phyloP scores from a whole-genome alignment of 768 basidiomycete genomes.

The Mycena vitilis region DNA sequence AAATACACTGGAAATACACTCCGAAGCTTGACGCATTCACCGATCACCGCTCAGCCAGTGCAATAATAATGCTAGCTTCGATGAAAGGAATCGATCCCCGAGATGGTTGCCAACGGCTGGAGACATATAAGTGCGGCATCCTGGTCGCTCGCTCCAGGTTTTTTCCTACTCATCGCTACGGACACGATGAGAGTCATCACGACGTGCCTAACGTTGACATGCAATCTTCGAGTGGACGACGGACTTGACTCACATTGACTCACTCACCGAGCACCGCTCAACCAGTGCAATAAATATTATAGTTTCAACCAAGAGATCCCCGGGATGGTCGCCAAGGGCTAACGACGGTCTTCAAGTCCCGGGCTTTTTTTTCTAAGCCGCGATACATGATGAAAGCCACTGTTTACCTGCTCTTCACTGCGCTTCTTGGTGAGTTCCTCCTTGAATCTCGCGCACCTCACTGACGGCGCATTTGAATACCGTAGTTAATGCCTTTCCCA shows the following conservation, averaged over 20 bases:
- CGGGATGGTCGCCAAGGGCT: too few species aligned
- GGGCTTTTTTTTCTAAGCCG: too few species aligned
- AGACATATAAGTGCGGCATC: not conserved
- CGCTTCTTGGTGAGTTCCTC: not conserved
- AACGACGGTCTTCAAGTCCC: too few species aligned
- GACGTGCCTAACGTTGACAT: too few species aligned
- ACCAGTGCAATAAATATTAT: not conserved
- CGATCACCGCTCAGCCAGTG: not conserved
- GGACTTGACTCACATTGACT: too few species aligned
- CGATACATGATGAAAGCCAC: not conserved
- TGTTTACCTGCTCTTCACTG: not conserved
- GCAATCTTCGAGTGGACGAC: too few species aligned
- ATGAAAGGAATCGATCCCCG: not conserved
- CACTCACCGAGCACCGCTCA: not conserved
- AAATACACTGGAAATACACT: too few species aligned
- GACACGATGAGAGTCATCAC: too few species aligned
- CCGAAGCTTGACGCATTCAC: not conserved
- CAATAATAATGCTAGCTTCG: not conserved
- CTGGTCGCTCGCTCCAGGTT: too few species aligned
- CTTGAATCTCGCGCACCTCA: not conserved
- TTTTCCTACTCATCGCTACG: too few species aligned
- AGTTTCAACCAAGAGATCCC: not conserved
- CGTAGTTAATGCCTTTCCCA: not conserved
- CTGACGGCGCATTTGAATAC: not conserved
- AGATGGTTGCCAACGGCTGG: constrained; percentile 1